A percentile compares a stretch with the other conserved stretches of the same genome.
Conservation (phyloP, 2,329 filamentous ascomycete species). For the Myriosclerotinia duriaeana region DNA sequence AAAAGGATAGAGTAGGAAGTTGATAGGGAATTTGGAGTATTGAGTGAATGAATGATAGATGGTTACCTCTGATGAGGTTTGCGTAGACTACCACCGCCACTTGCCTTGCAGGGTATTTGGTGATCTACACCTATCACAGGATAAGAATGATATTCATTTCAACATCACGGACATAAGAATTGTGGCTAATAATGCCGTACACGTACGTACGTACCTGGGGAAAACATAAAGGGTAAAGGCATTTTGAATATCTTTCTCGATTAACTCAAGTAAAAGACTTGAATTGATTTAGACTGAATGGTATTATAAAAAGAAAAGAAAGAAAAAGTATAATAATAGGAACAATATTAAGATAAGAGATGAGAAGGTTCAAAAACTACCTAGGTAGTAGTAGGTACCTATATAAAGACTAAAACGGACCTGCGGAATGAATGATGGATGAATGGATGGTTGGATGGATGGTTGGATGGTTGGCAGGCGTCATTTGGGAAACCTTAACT, state of each 20-base stretch:
- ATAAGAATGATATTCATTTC: neutral
- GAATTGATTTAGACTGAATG: neutral
- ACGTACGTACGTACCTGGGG: slow-evolving; percentile 21
- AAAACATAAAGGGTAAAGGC: slow-evolving; percentile 24
- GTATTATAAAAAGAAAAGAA: neutral
- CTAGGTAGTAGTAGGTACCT: no score
- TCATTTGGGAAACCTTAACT: neutral
- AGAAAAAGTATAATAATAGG: neutral
- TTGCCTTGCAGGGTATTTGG: slow-evolving; percentile 23
- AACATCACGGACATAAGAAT: slow-evolving; percentile 15
- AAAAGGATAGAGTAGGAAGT: slow-evolving; percentile 16
- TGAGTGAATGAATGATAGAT: neutral
- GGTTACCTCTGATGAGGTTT: slow-evolving; percentile 13
- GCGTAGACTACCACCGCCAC: slow-evolving; percentile 24
- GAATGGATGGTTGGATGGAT: slow-evolving; percentile 2
- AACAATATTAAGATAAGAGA: neutral
- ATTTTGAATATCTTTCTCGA: neutral
- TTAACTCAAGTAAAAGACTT: neutral
- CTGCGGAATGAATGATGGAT: neutral
- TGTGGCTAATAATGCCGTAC: slow-evolving; percentile 2
- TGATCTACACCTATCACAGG: slow-evolving; percentile 21
- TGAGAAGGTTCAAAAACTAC: neutral
- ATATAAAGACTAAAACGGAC: slow-evolving; percentile 14
- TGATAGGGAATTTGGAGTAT: slow-evolving; percentile 2
- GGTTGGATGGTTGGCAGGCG: slow-evolving; percentile 4